These are phyloP conservation scores for Lyophyllum semitale DNA, from an alignment of 768 basidiomycete genomes.

Conservation along the genomic window DNA sequence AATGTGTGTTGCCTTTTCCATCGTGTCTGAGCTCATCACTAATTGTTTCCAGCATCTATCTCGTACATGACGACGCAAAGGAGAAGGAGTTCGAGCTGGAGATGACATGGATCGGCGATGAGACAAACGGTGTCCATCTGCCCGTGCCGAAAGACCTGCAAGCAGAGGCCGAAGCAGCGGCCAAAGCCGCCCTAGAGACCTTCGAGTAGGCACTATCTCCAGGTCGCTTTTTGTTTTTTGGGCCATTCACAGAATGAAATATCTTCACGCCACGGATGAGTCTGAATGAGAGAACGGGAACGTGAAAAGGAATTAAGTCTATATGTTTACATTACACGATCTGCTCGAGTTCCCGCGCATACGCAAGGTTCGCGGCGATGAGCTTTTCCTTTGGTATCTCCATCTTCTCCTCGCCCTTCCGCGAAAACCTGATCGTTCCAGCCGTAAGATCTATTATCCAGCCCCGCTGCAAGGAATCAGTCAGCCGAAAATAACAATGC, in stretches of 20 bases:
- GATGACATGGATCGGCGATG: conserved; percentile 92
- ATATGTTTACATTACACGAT: conserved; percentile 74
- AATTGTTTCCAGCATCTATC: conserved; percentile 72
- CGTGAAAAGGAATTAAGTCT: conserved; percentile 7
- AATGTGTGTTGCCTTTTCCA: conserved; percentile 63
- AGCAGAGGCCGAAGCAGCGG: conserved; percentile 84
- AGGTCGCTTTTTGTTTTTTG: conserved; percentile 16
- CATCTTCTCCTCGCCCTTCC: conserved; percentile 77
- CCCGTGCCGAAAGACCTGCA: conserved; percentile 85
- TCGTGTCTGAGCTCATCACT: not conserved
- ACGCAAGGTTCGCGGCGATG: conserved; percentile 73
- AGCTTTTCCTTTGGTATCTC: conserved; percentile 88
- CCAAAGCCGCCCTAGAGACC: conserved; percentile 79
- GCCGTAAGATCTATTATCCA: conserved; percentile 81
- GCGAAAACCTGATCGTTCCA: conserved; percentile 74
- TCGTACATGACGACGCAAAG: conserved; percentile 96
- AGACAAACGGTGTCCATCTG: conserved; percentile 77
- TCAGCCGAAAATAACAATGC: conserved; percentile 1
- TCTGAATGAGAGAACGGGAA: not conserved
- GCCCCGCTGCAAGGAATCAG: conserved; percentile 55
- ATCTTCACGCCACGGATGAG: not conserved
- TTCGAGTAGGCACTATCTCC: conserved; percentile 38
- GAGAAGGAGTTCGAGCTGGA: conserved; percentile 99
- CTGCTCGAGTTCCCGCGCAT: conserved; percentile 88
- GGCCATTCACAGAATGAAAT: conserved; percentile 11